Evolutionary conservation across 345 rosid genomes (phyloP), one percentile per base, ranked within the genome.

Genomic region (Nasturtium officinale): DNA sequence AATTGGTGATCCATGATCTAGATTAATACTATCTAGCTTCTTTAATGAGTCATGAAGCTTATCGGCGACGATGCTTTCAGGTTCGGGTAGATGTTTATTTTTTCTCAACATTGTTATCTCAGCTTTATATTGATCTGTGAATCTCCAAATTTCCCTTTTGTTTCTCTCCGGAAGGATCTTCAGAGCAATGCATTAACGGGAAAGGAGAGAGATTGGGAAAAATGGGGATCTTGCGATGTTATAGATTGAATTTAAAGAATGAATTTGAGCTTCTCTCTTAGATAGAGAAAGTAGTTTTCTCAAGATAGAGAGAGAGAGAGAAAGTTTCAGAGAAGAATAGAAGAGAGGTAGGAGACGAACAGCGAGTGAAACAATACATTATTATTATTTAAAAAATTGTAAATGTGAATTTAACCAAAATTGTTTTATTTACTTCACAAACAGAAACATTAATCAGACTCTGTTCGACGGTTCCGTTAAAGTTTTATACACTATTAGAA

Each of bases 1-100:
- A 35, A 87, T 86, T 3, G 99, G 99, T 8, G 99, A 96, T 48
- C 97, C 97, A 62, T 87, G 85, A 87, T 90, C 87, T 81, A 84
- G 85, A 55, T 83, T 86, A 13, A 95, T 87, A 71, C 69, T 86
- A 84, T 90, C 96, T 13, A 90, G 91, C 82, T 89, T 96, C 79
- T 87, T 82, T 16, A 83, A 65, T 2, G 98, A 84, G 65, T 84
- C 83, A 45, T 85, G 74, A 20, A 85, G 79, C 46, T 82, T 85
- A 75, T 84, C 81, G 56, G 83, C 30, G 58, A 79, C 75, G 50
- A 45, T 8, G 42, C 0, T 37, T 37, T 32, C 57, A 53, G 50
- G 59, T 6, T 55, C 63, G 67, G 65, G 12, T 30, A 42, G 23
- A 11, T 6, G 30, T n/a, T 42, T 48, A 8, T 5, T 35, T 2